Percentiles rank a stretch among this genome's conserved stretches.
These are phyloP conservation scores for Schwanniomyces polymorphus DNA, from an alignment of 805 yeast species.

Conservation along the genomic window DNA sequence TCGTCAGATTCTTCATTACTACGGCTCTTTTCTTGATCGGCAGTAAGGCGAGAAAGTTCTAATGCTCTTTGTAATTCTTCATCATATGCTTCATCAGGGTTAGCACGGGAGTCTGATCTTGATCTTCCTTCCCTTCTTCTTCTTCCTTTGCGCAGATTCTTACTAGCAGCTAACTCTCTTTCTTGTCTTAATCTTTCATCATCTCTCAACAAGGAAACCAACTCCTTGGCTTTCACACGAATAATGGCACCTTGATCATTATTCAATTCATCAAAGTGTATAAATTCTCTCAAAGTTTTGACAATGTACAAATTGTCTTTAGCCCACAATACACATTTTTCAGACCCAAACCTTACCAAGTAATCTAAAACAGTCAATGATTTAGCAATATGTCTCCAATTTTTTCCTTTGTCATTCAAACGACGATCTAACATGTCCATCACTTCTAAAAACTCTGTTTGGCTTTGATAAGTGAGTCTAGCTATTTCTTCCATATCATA, in stretches of 20 bases:
- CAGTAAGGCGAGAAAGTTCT: slow-evolving; percentile 77
- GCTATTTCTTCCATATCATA: slow-evolving; percentile 83
- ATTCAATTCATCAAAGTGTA: slow-evolving; percentile 72
- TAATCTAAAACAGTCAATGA: slow-evolving; percentile 87
- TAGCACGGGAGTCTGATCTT: slow-evolving; percentile 20
- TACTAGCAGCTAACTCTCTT: slow-evolving; percentile 46
- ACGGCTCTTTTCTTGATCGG: slow-evolving; percentile 75
- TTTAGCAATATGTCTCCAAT: slow-evolving; percentile 96
- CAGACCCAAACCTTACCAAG: slow-evolving; percentile 81
- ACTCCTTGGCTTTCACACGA: slow-evolving; percentile 86
- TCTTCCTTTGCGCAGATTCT: slow-evolving; percentile 21
- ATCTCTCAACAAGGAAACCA: slow-evolving; percentile 76
- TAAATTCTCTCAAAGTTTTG: slow-evolving; percentile 89
- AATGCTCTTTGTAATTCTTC: slow-evolving; percentile 78
- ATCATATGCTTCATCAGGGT: slow-evolving; percentile 50
- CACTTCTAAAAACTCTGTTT: slow-evolving; percentile 76
- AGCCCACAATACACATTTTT: slow-evolving; percentile 88
- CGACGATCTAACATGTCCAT: slow-evolving; percentile 95
- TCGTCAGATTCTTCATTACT: slow-evolving; percentile 47
- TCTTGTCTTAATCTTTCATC: slow-evolving; percentile 78
- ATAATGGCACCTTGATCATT: slow-evolving; percentile 84
- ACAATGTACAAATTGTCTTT: slow-evolving; percentile 84
- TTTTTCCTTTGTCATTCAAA: slow-evolving; percentile 91
- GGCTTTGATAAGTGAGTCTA: slow-evolving; percentile 63
- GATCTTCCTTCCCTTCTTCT: slow-evolving; percentile 21